phyloP scores from a whole-genome alignment of 352 stramenopile genomes.

The Aphanomyces cochlioides region DNA sequence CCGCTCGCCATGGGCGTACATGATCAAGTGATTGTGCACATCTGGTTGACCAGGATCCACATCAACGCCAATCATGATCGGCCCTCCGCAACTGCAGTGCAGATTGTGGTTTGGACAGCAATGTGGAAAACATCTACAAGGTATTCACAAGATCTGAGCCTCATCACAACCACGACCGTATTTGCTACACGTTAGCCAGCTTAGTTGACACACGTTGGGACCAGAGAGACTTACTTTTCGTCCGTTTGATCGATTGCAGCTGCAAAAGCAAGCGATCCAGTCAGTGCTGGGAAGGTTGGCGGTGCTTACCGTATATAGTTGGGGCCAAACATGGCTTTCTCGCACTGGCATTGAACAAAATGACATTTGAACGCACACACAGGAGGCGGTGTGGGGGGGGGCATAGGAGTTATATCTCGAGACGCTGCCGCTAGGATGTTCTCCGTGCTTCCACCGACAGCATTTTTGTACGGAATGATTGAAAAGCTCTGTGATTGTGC shows the following conservation, averaged over 20 bases:
- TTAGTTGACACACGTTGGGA: neutral
- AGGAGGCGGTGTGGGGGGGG: too few relatives aligned
- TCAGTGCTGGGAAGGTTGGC: neutral
- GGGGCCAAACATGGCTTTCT: conserved; percentile 17
- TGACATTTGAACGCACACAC: conserved; percentile 3
- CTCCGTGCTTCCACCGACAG: neutral
- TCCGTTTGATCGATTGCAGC: conserved; percentile 20
- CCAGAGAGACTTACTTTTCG: neutral
- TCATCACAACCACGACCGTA: neutral
- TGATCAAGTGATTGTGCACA: neutral
- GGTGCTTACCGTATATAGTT: conserved; percentile 15
- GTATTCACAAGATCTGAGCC: neutral
- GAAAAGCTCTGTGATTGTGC: neutral
- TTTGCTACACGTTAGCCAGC: neutral
- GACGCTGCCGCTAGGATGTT: too few relatives aligned
- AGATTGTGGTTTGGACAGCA: conserved; percentile 11
- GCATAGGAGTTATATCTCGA: too few relatives aligned
- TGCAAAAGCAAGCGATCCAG: neutral
- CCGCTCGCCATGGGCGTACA: conserved; percentile 6
- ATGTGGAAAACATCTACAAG: conserved; percentile 15
- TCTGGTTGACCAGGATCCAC: neutral
- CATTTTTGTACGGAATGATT: neutral
- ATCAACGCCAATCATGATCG: conserved; percentile 1
- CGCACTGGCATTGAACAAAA: conserved; percentile 4
- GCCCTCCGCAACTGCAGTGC: conserved; percentile 12